phyloP scores from a whole-genome alignment of 306 rosid genomes.

The Citrullus mucosospermus region DNA sequence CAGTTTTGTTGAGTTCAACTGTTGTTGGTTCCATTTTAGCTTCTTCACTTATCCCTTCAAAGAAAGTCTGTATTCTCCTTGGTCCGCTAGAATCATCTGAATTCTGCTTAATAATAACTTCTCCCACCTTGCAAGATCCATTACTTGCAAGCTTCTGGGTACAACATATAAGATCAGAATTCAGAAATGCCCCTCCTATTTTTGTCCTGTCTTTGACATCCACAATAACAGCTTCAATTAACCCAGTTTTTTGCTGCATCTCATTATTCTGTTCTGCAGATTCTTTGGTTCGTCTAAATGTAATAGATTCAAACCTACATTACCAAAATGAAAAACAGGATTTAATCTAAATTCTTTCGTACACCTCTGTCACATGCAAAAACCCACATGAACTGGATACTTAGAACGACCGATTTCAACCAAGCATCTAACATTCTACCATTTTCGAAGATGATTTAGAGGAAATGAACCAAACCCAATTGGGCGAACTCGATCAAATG shows the following conservation, averaged over 20 bases:
- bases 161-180: constrained; percentile 59
- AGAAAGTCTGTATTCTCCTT: constrained; percentile 47
- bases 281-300: constrained; percentile 50
- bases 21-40: constrained; percentile 22
- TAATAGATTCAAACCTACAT: constrained; percentile 53
- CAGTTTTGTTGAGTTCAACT: constrained; percentile 40
- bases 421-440: background rate
- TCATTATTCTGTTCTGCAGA: constrained; percentile 26
- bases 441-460: background rate
- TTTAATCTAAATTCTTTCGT: background rate
- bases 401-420: background rate
- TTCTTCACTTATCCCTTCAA: constrained; percentile 33
- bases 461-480: background rate
- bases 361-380: background rate
- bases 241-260: constrained; percentile 70
- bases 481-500: background rate
- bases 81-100: constrained; percentile 37
- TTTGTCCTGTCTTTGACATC: constrained; percentile 59
- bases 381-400: background rate
- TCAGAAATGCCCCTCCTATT: constrained; percentile 55
- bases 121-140: constrained; percentile 46
- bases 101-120: constrained; percentile 53
- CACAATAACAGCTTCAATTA: constrained; percentile 67
- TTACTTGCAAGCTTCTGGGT: constrained; percentile 20
- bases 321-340: background rate